Evolutionary conservation across 75 land plant species (phyloP).

Genomic region (Pinus albicaulis): DNA sequence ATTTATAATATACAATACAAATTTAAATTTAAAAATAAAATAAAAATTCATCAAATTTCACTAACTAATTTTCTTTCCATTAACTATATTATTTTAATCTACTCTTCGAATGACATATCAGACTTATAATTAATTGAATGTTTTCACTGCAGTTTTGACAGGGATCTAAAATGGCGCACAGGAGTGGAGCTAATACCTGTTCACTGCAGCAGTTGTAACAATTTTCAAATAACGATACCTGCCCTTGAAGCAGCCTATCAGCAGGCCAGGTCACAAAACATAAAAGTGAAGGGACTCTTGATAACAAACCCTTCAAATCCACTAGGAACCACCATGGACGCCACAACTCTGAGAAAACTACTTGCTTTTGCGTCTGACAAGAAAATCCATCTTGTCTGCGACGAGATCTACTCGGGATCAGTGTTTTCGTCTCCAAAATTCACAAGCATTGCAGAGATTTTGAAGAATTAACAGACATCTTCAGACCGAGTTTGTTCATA

Average conservation of each 20-base stretch:
- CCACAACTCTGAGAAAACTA: slow-evolving; percentile 21
- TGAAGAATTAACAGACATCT: slow-evolving; percentile 43
- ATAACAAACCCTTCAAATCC: slow-evolving; percentile 58
- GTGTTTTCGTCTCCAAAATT: slow-evolving; percentile 27
- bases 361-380: slow-evolving; percentile 33
- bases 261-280: slow-evolving; percentile 14
- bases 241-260: slow-evolving; percentile 35
- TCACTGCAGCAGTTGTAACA: slow-evolving; percentile 21
- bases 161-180: slow-evolving; percentile 57
- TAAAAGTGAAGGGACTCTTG: slow-evolving; percentile 38
- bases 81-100: no score
- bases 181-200: slow-evolving; percentile 52
- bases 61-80: no score
- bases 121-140: no score
- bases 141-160: slow-evolving; percentile 27
- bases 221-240: slow-evolving; percentile 29
- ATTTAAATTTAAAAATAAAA: no score
- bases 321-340: slow-evolving; percentile 38
- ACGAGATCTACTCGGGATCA: slow-evolving; percentile 59
- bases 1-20: no score
- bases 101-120: no score
- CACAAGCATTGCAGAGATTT: slow-evolving; percentile 39
- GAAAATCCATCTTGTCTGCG: slow-evolving; percentile 51
- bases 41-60: no score
- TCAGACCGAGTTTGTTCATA: slow-evolving; percentile 45